Evolutionary conservation across 1,284 basidiomycete genomes (phyloP), one percentile per base, ranked within the genome.

Genomic region (Moniliophthora roreri): DNA sequence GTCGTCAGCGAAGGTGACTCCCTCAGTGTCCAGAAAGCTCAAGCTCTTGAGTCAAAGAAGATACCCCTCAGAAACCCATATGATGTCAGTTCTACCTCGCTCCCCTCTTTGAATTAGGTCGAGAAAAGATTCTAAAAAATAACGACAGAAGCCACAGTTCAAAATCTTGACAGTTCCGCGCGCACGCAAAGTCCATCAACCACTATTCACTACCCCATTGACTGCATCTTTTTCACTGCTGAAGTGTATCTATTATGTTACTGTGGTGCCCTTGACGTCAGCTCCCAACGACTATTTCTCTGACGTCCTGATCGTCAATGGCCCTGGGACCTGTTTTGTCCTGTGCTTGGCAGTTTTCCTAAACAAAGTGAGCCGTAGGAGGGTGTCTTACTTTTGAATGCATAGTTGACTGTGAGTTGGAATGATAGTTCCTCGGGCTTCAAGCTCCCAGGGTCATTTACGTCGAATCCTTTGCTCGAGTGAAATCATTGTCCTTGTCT

Each of bases 391-490:
- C n/a, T 53, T 54, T 21, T 61, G 66, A 48, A 36, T 40, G 46
- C 48, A 39, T 44, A n/a, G 52, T 37, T 55, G 16, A 21, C 51
- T 18, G 42, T 24, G 28, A 32, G 11, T 32, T 32, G 28, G n/a
- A 32, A 32, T 32, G 44, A 32, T 66, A 96, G 93, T 75, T 96
- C 54, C 63, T 96, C 24, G 90, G 88, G 7, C 67, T 94, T 10
- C 73, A 76, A 15, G 80, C 87, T 2, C 91, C 96, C 1, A 78
- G 75, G 41, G 69, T 94, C 24, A 82, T 99, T 52, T 99, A 98
- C 68, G 77, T 98, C 40, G 97, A 99, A 69, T 95, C 94, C 0
- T 97, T 97, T 66, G 95, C 97, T 5, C 85, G 97, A 13, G 94
- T 98, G 5, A 77, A 74, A 26, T 79, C 81, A 0, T 76, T 98